These are phyloP conservation scores for Neofusicoccum ribis DNA, from an alignment of 2,329 filamentous ascomycete species.

Conservation along the genomic window DNA sequence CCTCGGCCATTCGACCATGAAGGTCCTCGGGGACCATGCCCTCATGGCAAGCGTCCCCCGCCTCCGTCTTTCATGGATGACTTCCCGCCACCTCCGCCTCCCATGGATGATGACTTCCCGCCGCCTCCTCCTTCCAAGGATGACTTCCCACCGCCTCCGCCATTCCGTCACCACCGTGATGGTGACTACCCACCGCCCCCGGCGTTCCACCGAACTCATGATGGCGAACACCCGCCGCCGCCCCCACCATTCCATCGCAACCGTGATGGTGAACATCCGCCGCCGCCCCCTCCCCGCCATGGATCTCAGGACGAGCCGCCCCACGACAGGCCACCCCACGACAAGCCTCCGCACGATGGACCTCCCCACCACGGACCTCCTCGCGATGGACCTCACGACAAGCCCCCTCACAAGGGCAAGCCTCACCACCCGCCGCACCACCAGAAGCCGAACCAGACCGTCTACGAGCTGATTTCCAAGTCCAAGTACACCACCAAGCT, in stretches of 20 bases:
- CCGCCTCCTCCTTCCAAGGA: constrained; percentile 2
- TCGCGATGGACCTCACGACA: constrained; percentile 20
- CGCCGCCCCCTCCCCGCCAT: constrained; percentile 15
- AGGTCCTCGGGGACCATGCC: background rate
- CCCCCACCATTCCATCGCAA: constrained; percentile 20
- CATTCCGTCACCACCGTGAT: constrained; percentile 15
- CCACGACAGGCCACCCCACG: constrained; percentile 23
- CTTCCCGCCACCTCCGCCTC: constrained; percentile 33
- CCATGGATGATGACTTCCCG: constrained; percentile 9
- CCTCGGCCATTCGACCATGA: background rate
- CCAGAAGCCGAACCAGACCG: constrained; percentile 61
- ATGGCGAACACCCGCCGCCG: background rate
- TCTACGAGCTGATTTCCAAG: constrained; percentile 76
- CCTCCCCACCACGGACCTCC: constrained; percentile 21
- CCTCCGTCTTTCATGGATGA: constrained; percentile 35
- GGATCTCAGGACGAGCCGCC: constrained; percentile 19
- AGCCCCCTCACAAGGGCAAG: constrained; percentile 28
- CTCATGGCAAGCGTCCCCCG: constrained; percentile 31
- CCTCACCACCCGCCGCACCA: constrained; percentile 38
- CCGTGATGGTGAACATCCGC: constrained; percentile 19
- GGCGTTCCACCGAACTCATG: background rate
- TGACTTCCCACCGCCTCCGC: constrained; percentile 18
- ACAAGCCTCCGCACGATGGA: constrained; percentile 27
- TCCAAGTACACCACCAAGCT: constrained; percentile 78
- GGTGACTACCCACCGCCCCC: constrained; percentile 16